Evolutionary conservation across 2,329 filamentous ascomycete genomes (phyloP), one percentile per base, ranked within the genome.

Genomic region (Volutella citrinella): DNA sequence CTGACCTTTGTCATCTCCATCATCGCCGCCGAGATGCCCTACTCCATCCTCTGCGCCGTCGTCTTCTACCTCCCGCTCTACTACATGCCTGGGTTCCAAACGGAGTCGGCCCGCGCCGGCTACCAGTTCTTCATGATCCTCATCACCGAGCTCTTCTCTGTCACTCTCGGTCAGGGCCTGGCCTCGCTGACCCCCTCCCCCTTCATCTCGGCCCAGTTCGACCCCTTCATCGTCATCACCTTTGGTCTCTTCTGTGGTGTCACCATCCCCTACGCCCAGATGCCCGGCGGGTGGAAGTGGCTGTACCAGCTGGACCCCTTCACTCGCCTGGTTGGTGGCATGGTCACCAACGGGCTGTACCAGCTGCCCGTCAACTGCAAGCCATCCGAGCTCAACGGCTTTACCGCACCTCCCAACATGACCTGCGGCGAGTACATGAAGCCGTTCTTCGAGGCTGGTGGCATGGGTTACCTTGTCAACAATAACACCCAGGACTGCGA

Each of bases 61-160:
- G 64, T 94, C 45, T 82, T 90, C 66, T 95, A 72, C 69, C 72
- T 87, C 53, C 81, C 73, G 58, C 91, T 85, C 78, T 95, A 95
- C 69, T 95, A 90, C 57, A 87, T 87, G 2, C 77, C 94, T 34
- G 87, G 86, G 3, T 74, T 93, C 9, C 80, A 87, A 59, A 63
- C 66, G 39, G 90, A 91, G 53, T 84, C 85, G 3, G 64, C 70
- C 12, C 68, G 69, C 2, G 78, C 78, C 5, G 73, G 74, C 40
- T 66, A 79, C 15, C 84, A 91, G 76, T 89, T 90, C 68, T 68
- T 95, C 17, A 78, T 88, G 48, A 68, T 90, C 24, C 72, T 81
- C 54, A 66, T 75, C 43, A 94, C 94, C 73, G 70, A 91, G 45
- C 63, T 94, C 34, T 91, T 90, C 64, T 82, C 84, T 0, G 86